Evolutionary conservation across 208 protist genomes (phyloP).

Genomic region (Trypanosoma brucei): DNA sequence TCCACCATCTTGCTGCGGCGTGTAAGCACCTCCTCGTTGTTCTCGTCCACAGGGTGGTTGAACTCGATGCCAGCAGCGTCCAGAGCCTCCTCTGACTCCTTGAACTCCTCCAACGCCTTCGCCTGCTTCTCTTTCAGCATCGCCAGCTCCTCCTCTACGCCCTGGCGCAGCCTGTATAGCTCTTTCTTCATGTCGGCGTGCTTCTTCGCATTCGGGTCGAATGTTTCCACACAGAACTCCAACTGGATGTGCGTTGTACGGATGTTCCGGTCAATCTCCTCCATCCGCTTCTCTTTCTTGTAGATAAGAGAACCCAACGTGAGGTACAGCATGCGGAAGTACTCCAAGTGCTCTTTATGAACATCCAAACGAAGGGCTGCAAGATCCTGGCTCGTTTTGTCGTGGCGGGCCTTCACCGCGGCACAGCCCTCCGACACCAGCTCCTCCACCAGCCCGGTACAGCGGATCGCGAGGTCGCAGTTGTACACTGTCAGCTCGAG

Average conservation of each 20-base stretch:
- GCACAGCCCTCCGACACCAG: slow-evolving; percentile 1
- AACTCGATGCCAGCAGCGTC: slow-evolving; percentile 7
- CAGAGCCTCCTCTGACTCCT: slow-evolving; percentile 9
- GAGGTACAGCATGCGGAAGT: slow-evolving; percentile 9
- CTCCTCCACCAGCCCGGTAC: slow-evolving; percentile 6
- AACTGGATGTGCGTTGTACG: slow-evolving; percentile 6
- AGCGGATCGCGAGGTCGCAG: slow-evolving; percentile 7
- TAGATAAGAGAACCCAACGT: slow-evolving; percentile 6
- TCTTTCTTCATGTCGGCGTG: slow-evolving; percentile 9
- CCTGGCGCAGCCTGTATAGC: slow-evolving; percentile 20
- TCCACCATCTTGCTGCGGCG: slow-evolving; percentile 50
- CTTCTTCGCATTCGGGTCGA: slow-evolving; percentile 9
- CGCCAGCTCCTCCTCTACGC: slow-evolving; percentile 52
- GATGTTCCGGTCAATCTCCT: slow-evolving; percentile 8
- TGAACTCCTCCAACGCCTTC: slow-evolving; percentile 7
- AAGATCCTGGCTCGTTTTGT: slow-evolving; percentile 10
- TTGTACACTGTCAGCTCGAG: slow-evolving; percentile 6
- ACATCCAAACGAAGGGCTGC: slow-evolving; percentile 2
- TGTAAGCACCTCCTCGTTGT: slow-evolving; percentile 9
- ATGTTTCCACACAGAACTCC: slow-evolving; percentile 8
- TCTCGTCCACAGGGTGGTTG: slow-evolving; percentile 10
- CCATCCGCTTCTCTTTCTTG: slow-evolving; percentile 9
- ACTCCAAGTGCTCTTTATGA: slow-evolving; percentile 9
- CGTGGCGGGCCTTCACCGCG: slow-evolving; percentile 8
- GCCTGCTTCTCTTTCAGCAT: slow-evolving; percentile 69